Conservation (phyloP, 345 rosid species). For the Erodium maritimum region DNA sequence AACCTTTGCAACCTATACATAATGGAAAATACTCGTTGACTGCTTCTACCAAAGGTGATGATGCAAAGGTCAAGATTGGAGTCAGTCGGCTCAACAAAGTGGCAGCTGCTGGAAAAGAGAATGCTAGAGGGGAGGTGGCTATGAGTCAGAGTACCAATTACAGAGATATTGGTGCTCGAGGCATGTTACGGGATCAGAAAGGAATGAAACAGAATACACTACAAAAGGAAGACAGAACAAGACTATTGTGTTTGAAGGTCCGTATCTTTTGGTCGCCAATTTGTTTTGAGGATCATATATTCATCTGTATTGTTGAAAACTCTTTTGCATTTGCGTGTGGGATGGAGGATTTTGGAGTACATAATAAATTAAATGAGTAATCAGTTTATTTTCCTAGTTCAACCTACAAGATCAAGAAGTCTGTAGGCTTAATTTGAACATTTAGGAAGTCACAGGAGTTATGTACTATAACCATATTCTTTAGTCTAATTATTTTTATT, state of each 20-base stretch:
- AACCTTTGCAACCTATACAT: conserved; percentile 13
- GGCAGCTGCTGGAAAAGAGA: conserved; percentile 30
- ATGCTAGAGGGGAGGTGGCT: conserved; percentile 10
- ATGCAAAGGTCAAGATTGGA: conserved; percentile 8
- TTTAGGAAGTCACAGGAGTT: too few species aligned
- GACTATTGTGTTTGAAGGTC: conserved; percentile 31
- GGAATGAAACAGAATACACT: conserved; percentile 12
- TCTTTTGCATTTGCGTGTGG: too few species aligned
- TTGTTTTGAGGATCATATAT: too few species aligned
- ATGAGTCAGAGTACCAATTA: conserved; percentile 11
- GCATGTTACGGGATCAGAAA: conserved; percentile 13
- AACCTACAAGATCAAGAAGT: too few species aligned
- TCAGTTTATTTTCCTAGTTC: too few species aligned
- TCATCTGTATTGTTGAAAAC: too few species aligned
- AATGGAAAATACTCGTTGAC: conserved; percentile 13
- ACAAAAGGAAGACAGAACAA: conserved; percentile 12
- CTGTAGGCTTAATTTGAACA: too few species aligned
- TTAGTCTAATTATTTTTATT: too few species aligned
- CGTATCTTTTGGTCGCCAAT: not conserved
- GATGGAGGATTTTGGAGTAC: too few species aligned
- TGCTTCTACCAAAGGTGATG: conserved; percentile 12
- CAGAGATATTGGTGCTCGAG: conserved; percentile 14
- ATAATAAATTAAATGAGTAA: too few species aligned
- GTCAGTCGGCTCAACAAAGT: conserved; percentile 8
- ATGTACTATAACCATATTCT: too few species aligned